A percentile compares a stretch with the other conserved stretches of the same genome.
Conservation (phyloP, 768 basidiomycete genomes). For the Psilocybe subaeruginosa region DNA sequence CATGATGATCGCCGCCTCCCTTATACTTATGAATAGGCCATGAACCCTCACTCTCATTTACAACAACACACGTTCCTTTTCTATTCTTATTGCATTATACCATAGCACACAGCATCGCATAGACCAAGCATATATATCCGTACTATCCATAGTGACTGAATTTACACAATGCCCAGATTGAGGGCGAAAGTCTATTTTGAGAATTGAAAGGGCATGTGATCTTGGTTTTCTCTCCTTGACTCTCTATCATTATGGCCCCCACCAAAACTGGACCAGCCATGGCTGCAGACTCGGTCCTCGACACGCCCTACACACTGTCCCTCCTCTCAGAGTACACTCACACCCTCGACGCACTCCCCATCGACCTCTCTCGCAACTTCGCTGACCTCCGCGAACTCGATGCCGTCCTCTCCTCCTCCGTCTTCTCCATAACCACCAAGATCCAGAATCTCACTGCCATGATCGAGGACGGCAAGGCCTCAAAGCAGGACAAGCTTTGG, state of each 20-base stretch:
- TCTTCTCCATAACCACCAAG: conserved; percentile 79
- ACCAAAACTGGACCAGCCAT: conserved; percentile 5
- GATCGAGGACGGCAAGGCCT: conserved; percentile 64
- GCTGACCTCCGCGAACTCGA: conserved; percentile 98
- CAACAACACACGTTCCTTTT: conserved; percentile 14
- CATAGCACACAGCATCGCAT: conserved; percentile 7
- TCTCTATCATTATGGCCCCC: conserved; percentile 1
- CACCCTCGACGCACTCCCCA: conserved; percentile 89
- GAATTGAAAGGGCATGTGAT: conserved; percentile 19
- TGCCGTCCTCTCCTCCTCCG: conserved; percentile 91
- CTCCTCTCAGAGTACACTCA: conserved; percentile 87
- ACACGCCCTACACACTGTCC: conserved; percentile 61
- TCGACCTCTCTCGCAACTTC: conserved; percentile 92
- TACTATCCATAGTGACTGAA: conserved; percentile 13
- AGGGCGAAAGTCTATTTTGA: conserved; percentile 17
- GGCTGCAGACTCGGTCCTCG: conserved; percentile 18
- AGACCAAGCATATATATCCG: conserved; percentile 24
- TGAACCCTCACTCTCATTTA: neutral
- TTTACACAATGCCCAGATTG: conserved; percentile 16
- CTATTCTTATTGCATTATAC: conserved; percentile 16
- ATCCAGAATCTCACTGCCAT: conserved; percentile 74
- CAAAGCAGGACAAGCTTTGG: conserved; percentile 78
- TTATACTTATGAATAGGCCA: neutral
- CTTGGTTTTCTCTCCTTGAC: neutral
- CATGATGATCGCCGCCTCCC: neutral